These are phyloP conservation scores for Monosporascus sp. DNA, from an alignment of 2,329 filamentous ascomycete species.

Conservation along the genomic window DNA sequence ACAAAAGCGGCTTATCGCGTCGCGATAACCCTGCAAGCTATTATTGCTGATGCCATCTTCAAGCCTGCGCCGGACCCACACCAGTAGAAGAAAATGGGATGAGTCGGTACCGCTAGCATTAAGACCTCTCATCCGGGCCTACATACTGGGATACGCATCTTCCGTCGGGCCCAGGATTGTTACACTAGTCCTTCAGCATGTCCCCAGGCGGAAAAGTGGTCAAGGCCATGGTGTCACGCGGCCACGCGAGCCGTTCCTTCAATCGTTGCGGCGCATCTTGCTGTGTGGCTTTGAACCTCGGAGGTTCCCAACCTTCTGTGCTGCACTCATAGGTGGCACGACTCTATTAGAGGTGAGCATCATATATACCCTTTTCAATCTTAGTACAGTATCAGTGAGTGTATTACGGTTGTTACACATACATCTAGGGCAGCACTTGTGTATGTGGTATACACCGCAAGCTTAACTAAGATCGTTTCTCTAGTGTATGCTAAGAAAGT, in stretches of 20 bases:
- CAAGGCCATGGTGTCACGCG: slow-evolving; percentile 17
- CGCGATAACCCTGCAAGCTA: too few relatives aligned
- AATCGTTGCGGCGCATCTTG: slow-evolving; percentile 38
- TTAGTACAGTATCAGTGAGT: not conserved
- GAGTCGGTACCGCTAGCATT: slow-evolving; percentile 43
- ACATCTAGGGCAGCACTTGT: too few relatives aligned
- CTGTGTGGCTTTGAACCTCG: slow-evolving; percentile 47
- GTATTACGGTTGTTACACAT: too few relatives aligned
- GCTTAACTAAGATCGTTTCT: not conserved
- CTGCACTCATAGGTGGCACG: slow-evolving; percentile 53
- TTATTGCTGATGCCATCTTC: slow-evolving; percentile 20
- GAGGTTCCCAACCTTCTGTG: slow-evolving; percentile 60
- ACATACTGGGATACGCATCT: slow-evolving; percentile 56
- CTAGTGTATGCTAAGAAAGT: slow-evolving; percentile 20
- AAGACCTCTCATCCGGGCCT: slow-evolving; percentile 54
- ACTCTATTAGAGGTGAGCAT: slow-evolving; percentile 53
- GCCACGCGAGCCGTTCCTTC: slow-evolving; percentile 24
- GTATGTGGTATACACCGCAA: too few relatives aligned
- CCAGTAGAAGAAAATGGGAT: slow-evolving; percentile 19
- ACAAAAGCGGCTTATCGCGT: too few relatives aligned
- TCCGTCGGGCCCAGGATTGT: slow-evolving; percentile 52
- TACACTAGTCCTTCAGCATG: slow-evolving; percentile 47
- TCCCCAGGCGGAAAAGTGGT: slow-evolving; percentile 33
- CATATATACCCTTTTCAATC: not conserved
- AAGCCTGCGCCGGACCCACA: slow-evolving; percentile 12